Percentiles rank a stretch among this genome's conserved stretches.
phyloP scores from a whole-genome alignment of 371 early-diverging fungal genomes.

The Rhizomucor pusillus region DNA sequence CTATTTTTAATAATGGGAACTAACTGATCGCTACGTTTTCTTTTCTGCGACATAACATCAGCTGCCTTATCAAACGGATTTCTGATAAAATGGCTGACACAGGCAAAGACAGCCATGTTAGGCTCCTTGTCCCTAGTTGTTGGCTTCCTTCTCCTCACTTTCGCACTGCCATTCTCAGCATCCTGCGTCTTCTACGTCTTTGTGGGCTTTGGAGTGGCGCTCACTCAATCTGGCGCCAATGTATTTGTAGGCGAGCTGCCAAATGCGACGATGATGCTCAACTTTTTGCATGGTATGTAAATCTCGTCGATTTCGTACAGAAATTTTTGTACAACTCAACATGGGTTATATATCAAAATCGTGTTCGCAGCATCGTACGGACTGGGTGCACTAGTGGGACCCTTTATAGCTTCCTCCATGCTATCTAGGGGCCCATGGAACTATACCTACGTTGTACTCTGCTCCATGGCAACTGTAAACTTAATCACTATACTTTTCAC shows the following conservation, averaged over 20 bases:
- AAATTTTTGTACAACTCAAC: background rate
- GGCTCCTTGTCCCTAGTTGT: constrained; percentile 10
- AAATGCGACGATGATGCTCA: constrained; percentile 20
- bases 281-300: constrained; percentile 22
- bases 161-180: constrained; percentile 19
- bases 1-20: too few species aligned
- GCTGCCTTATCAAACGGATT: constrained; percentile 22
- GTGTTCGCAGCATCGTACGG: constrained; percentile 20
- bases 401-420: constrained; percentile 17
- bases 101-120: constrained; percentile 11
- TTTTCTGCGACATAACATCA: background rate
- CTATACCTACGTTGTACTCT: constrained; percentile 14
- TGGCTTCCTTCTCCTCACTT: constrained; percentile 9
- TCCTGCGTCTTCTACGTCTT: constrained; percentile 14
- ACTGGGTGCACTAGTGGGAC: constrained; percentile 21
- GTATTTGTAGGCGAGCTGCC: constrained; percentile 17
- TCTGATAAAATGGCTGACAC: constrained; percentile 10
- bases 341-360: too few species aligned
- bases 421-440: constrained; percentile 10
- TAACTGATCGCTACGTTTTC: too few species aligned
- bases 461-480: constrained; percentile 9
- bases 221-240: constrained; percentile 17
- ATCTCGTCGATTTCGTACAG: background rate
- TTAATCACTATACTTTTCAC: constrained; percentile 2
- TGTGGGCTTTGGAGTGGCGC: constrained; percentile 21